Conservation (phyloP, 139 green algal genomes). For the Asterochloris sp. region DNA sequence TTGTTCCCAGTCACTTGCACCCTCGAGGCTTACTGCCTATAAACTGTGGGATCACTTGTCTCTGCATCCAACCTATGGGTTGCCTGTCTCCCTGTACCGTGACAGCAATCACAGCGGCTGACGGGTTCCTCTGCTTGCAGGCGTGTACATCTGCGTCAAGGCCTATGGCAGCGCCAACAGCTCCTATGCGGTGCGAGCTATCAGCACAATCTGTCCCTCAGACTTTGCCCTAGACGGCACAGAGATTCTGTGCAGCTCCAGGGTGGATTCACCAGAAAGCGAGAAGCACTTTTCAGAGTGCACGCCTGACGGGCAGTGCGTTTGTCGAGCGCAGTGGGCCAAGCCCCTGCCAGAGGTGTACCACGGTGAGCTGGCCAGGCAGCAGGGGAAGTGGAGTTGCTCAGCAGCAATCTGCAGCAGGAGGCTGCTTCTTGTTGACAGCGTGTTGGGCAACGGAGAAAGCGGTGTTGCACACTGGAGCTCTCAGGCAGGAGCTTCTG, state of each 20-base stretch:
- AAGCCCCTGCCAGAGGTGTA: constrained; percentile 37
- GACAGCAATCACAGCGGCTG: background rate
- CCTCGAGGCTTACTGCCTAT: background rate
- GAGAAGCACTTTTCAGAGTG: constrained; percentile 36
- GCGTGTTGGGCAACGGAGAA: too few species aligned
- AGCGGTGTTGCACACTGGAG: too few species aligned
- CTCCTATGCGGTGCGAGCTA: constrained; percentile 29
- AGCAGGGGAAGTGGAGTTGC: too few species aligned
- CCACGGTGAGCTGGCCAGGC: constrained; percentile 1
- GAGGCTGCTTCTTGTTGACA: too few species aligned
- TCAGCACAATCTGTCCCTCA: constrained; percentile 23
- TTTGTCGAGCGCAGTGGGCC: constrained; percentile 30
- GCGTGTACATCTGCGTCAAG: constrained; percentile 44
- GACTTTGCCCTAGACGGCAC: constrained; percentile 22
- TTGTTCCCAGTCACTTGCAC: background rate
- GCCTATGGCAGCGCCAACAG: constrained; percentile 26
- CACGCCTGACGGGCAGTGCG: constrained; percentile 29
- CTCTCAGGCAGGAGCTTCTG: too few species aligned
- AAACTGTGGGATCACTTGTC: background rate
- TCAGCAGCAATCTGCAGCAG: too few species aligned
- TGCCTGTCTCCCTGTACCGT: too few species aligned
- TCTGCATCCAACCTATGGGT: background rate
- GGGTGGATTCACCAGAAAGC: constrained; percentile 3
- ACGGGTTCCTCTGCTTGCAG: constrained; percentile 1
- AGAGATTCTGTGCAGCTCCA: constrained; percentile 30